Conservation (phyloP, 352 stramenopile genomes). For the Blastocystis sp. region DNA sequence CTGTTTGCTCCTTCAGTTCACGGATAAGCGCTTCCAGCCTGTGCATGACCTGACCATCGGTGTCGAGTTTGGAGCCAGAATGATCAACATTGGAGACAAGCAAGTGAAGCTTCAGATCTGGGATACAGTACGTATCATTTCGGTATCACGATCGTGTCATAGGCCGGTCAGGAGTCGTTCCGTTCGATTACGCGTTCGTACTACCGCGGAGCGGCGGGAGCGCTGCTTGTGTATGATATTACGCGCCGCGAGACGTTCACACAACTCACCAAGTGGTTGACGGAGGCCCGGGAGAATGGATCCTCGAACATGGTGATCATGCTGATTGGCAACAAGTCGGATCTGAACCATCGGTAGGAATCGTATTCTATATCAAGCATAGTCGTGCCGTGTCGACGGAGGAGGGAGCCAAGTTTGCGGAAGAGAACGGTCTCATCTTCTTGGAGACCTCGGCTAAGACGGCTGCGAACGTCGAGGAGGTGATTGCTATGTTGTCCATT, state of each 20-base stretch:
- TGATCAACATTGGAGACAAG: slow-evolving; percentile 95
- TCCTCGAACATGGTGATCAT: slow-evolving; percentile 99
- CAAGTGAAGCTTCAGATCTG: slow-evolving; percentile 91
- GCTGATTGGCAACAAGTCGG: slow-evolving; percentile 95
- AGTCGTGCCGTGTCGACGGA: slow-evolving; percentile 83
- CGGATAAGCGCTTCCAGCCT: slow-evolving; percentile 97
- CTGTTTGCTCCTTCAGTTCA: slow-evolving; percentile 98
- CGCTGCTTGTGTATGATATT: slow-evolving; percentile 95
- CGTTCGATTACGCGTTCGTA: slow-evolving; percentile 96
- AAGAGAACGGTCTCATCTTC: slow-evolving; percentile 98
- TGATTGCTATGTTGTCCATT: slow-evolving; percentile 55
- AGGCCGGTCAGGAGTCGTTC: slow-evolving; percentile 95
- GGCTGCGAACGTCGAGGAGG: slow-evolving; percentile 91
- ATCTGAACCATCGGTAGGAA: slow-evolving; percentile 78
- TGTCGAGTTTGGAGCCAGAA: slow-evolving; percentile 94
- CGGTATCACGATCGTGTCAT: slow-evolving; percentile 6
- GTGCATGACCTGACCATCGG: slow-evolving; percentile 98
- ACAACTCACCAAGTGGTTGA: slow-evolving; percentile 90
- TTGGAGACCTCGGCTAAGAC: slow-evolving; percentile 97
- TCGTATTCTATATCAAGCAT: neutral
- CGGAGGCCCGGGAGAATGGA: slow-evolving; percentile 91
- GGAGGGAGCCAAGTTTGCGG: slow-evolving; percentile 93
- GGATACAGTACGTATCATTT: slow-evolving; percentile 72
- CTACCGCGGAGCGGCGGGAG: slow-evolving; percentile 89
- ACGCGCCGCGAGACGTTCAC: slow-evolving; percentile 95